Base-by-base conservation (phyloP, 495 filamentous ascomycete species). In the Penicillium samsonianum region DNA sequence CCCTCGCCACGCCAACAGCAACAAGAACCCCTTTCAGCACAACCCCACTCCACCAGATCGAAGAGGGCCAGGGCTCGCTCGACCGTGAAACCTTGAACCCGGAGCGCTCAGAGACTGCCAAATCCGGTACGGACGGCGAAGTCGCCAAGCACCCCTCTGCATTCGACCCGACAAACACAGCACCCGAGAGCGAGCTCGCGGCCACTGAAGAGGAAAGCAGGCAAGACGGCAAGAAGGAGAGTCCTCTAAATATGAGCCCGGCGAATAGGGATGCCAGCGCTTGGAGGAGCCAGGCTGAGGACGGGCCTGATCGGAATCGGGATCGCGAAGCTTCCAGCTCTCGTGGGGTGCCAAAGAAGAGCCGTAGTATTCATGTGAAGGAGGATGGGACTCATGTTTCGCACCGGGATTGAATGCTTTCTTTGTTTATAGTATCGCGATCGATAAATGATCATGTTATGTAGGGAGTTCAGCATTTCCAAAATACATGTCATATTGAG, bases 211-310 rank as follows among this genome's bases (percentile, higher is more conserved):
- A 70, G 53, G 79, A 77, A 50, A 65, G 46, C 42, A 50, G 58
- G 48, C 19, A 46, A 47, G 41, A 68, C 60, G 70, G 71, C 25
- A 55, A 67, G 56, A 49, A 58, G 9, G 65, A 68, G 37, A 78
- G 82, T 57, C 80, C 86, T 7, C 66, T 88, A 22, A 73, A 87
- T 23, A 78, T 87, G 43, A 84, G 81, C 46, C 79, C 82, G 0
- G 83, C 80, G 20, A 88, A 89, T 64, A 76, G 71, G 38, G 82
- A 84, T 8, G 78, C 84, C n/a, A 84, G 78, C 54, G 67, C 78
- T 60, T 74, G 72, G 64, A 67, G 79, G 53, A 69, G 67, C 6
- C 55, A 68, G 28, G 62, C 64, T 48, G 80, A 86, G 62, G 80
- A 77, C 0, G 82, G 78, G 8, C 65, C 80, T 17, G 77, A 78